Conservation (phyloP, 805 yeast species). For the Candida piceae region DNA sequence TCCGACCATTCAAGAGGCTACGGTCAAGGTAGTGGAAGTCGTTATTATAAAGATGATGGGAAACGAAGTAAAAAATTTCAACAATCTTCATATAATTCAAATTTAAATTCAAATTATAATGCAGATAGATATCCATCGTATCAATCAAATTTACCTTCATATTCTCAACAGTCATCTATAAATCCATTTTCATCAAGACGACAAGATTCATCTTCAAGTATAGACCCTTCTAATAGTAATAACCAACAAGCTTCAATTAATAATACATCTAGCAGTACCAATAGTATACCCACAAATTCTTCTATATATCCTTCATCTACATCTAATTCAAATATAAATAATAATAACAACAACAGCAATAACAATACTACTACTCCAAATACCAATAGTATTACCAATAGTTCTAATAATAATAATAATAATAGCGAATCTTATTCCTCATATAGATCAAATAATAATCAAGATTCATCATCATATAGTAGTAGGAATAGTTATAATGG, state of each 20-base stretch:
- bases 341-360: slow-evolving; percentile 5
- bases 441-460: slow-evolving; percentile 12
- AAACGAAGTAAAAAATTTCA: slow-evolving; percentile 22
- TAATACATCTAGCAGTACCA: not conserved
- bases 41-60: slow-evolving; percentile 22
- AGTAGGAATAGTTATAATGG: slow-evolving; percentile 9
- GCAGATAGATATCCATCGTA: slow-evolving; percentile 4
- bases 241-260: not conserved
- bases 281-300: not conserved
- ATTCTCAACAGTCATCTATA: slow-evolving; percentile 16
- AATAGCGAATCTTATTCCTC: slow-evolving; percentile 7
- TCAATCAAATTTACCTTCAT: slow-evolving; percentile 13
- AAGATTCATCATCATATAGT: slow-evolving; percentile 8
- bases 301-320: not conserved
- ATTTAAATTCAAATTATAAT: no score
- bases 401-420: not conserved
- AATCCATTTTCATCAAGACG: slow-evolving; percentile 30
- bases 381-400: no score
- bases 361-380: no score
- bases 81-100: slow-evolving; percentile 12
- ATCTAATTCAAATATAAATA: not conserved
- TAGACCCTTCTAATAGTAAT: no score
- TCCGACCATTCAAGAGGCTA: slow-evolving; percentile 19
- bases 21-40: slow-evolving; percentile 11
- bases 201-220: slow-evolving; percentile 12